Evolutionary conservation across 495 filamentous ascomycete species (phyloP).

Genomic region (Trichoderma asperelloides): DNA sequence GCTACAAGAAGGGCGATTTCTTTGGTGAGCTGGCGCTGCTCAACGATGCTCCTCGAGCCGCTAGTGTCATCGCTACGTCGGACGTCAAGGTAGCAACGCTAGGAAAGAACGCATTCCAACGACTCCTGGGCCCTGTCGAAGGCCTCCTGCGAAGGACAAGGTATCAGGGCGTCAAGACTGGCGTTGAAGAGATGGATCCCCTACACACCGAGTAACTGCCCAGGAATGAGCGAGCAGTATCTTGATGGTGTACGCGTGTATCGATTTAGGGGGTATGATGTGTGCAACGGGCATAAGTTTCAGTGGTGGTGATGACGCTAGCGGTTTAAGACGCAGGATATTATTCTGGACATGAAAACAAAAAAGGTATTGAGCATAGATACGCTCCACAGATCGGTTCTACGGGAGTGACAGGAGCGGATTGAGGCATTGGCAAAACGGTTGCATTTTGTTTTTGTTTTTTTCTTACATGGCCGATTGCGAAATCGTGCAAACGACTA

Average conservation of each 20-base stretch:
- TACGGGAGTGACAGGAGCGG: conserved; percentile 1
- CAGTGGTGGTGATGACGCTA: neutral
- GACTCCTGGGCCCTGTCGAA: conserved; percentile 85
- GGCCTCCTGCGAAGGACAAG: conserved; percentile 80
- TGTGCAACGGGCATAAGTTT: conserved; percentile 1
- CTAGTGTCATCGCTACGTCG: conserved; percentile 70
- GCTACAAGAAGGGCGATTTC: conserved; percentile 85
- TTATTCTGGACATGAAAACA: neutral
- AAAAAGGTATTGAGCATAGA: conserved; percentile 4
- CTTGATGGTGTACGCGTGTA: neutral
- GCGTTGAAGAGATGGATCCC: conserved; percentile 45
- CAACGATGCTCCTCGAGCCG: conserved; percentile 90
- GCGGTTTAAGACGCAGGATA: neutral
- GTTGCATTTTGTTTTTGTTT: neutral
- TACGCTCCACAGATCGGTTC: conserved; percentile 3
- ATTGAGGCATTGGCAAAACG: conserved; percentile 1
- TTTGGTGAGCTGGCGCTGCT: conserved; percentile 92
- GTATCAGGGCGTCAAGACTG: conserved; percentile 42
- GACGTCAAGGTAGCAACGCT: conserved; percentile 91
- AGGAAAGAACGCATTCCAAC: conserved; percentile 89
- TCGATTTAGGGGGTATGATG: conserved; percentile 8
- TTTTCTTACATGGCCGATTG: neutral
- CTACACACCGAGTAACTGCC: conserved; percentile 24
- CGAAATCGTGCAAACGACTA: conserved; percentile 1
- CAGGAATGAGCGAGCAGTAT: neutral